Evolutionary conservation across 139 green algal species (phyloP), one percentile per base, ranked within the genome.

Genomic region (Chlorokybus atmophyticus): DNA sequence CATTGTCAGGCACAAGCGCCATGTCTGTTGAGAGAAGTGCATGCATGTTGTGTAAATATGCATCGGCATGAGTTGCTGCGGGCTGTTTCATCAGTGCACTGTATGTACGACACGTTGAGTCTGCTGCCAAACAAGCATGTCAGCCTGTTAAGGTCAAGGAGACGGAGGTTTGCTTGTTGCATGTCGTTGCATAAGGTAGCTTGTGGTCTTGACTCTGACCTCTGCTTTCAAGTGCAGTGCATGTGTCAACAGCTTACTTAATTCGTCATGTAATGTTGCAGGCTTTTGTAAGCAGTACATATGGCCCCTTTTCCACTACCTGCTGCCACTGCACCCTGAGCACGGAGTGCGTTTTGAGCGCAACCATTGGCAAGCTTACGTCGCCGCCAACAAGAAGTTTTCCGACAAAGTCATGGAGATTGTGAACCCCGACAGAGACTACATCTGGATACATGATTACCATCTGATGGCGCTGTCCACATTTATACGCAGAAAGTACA

Each of bases 361-460:
- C 4, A 81, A 83, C 48, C 69, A 93, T 5, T 97, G 89, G 89
- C 81, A 89, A 62, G 83, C 88, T 1, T 98, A 98, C 59, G 82
- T 97, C 26, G 83, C 83, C 52, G 89, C 91, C 27, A 98, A 98
- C 79, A 96, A 92, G 83, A 84, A 85, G 19, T 78, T 80, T 39
- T 57, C 62, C 14, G 67, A 80, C 50, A 77, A 71, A 39, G 49
- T 80, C 1, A 70, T 80, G 54, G 69, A 80, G 59, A 24, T 76
- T n/a, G 52, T 78, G 26, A 73, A 44, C 55, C 60, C 64, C 10
- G 70, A 75, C 17, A 55, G 70, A 49, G 89, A 98, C 74, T 93
- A 79, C 66, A 86, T 98, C 44, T 98, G 91, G 91, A 86, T 97
- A 26, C 91, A 98, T 58, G 91, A 98, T 80, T 98, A 98, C 75